Evolutionary conservation across 805 yeast genomes (phyloP).

Genomic region (Saccharomycopsis fermentans): DNA sequence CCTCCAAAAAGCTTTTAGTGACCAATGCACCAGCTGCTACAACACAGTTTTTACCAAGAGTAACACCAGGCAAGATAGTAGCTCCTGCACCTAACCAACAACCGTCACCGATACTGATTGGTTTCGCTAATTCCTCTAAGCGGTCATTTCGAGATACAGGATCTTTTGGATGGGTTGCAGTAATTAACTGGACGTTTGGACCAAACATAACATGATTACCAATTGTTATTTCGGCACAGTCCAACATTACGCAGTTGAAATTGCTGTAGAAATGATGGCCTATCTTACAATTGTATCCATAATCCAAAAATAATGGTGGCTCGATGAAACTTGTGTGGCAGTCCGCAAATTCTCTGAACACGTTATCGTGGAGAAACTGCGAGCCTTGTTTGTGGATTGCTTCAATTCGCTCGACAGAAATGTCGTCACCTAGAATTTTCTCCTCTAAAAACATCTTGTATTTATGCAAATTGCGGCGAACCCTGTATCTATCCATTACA

Average conservation of each 20-base stretch:
- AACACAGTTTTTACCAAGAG: conserved; percentile 49
- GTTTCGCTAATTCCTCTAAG: conserved; percentile 41
- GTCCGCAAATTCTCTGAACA: background rate
- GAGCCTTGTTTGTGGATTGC: background rate
- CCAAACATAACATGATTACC: conserved; percentile 55
- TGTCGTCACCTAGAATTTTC: background rate
- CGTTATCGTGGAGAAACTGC: background rate
- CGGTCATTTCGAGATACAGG: conserved; percentile 30
- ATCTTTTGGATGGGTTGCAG: conserved; percentile 59
- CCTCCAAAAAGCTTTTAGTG: conserved; percentile 42
- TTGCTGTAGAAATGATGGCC: conserved; percentile 55
- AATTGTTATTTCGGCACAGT: conserved; percentile 47
- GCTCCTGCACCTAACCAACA: conserved; percentile 60
- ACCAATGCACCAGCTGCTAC: conserved; percentile 66
- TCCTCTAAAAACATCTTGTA: background rate
- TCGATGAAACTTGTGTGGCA: conserved; percentile 31
- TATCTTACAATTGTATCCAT: conserved; percentile 49
- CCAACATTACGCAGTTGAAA: conserved; percentile 44
- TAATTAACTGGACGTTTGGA: conserved; percentile 48
- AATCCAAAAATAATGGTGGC: conserved; percentile 54
- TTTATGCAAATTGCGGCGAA: background rate
- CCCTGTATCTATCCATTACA: background rate
- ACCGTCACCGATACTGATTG: conserved; percentile 49
- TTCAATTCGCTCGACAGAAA: background rate
- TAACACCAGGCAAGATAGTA: conserved; percentile 53